Conservation (phyloP, 345 rosid species). For the Rhodamnia argentea region DNA sequence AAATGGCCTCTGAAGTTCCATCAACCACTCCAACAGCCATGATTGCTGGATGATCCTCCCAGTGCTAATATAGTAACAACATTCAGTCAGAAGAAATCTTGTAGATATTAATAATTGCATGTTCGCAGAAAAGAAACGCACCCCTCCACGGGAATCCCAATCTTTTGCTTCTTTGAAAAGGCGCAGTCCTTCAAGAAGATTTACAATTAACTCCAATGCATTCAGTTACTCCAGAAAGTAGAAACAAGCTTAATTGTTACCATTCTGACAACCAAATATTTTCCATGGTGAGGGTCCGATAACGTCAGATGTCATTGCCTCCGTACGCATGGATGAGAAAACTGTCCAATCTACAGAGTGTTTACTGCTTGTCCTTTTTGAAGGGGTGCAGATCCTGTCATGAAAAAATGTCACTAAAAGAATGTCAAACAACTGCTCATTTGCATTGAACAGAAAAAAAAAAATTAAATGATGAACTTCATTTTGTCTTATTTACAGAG, state of each 20-base stretch:
- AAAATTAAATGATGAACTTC: not conserved
- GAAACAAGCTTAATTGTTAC: constrained; percentile 15
- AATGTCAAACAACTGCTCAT: not conserved
- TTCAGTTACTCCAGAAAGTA: not conserved
- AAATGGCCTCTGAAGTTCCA: constrained; percentile 80
- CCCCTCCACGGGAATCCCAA: constrained; percentile 49
- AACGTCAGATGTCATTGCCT: constrained; percentile 61
- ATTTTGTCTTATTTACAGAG: not conserved
- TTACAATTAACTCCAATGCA: not conserved
- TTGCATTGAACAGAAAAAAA: not conserved
- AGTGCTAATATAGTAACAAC: constrained; percentile 21
- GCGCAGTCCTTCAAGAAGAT: constrained; percentile 50
- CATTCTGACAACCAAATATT: constrained; percentile 92
- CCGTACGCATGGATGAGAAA: constrained; percentile 31
- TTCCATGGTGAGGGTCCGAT: constrained; percentile 92
- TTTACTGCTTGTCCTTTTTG: constrained; percentile 34
- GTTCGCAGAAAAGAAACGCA: constrained; percentile 12
- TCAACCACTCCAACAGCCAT: constrained; percentile 92
- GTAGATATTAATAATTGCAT: not conserved
- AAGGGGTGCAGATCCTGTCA: constrained; percentile 8
- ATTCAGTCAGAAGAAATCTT: not conserved
- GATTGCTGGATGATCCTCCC: constrained; percentile 92
- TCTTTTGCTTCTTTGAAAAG: constrained; percentile 93
- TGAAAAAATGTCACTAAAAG: not conserved
- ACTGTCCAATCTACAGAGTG: constrained; percentile 44